A percentile compares a stretch with the other conserved stretches of the same genome.
Conservation (phyloP, 306 rosid genomes). For the Rosa lucieae region DNA sequence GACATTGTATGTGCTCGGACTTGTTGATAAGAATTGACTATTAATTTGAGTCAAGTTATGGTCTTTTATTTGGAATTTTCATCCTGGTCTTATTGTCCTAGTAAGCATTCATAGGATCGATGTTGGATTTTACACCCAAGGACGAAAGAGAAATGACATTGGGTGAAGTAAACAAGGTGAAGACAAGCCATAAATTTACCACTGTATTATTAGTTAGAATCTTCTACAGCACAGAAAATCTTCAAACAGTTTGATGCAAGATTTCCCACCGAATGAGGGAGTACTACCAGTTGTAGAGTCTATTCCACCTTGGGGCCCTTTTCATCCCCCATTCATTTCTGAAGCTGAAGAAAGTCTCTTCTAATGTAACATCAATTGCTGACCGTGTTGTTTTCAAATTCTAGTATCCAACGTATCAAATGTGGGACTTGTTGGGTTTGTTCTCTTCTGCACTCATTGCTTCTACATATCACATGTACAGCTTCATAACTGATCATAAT, state of each 20-base stretch:
- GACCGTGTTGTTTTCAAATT: neutral
- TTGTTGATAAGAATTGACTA: neutral
- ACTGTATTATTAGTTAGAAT: neutral
- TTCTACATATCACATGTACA: neutral
- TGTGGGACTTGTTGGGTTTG: constrained; percentile 6
- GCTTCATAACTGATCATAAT: neutral
- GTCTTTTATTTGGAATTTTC: neutral
- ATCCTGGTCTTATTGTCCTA: neutral
- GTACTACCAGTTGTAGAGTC: constrained; percentile 10
- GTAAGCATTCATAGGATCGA: neutral
- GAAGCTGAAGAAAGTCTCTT: constrained; percentile 7
- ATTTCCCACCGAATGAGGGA: constrained; percentile 7
- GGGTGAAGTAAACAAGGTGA: neutral
- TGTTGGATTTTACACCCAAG: neutral
- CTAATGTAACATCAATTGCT: constrained; percentile 8
- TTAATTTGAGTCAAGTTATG: neutral
- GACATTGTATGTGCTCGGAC: no score
- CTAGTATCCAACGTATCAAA: neutral
- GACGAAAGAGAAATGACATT: neutral
- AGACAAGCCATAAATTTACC: neutral
- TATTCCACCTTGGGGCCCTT: constrained; percentile 9
- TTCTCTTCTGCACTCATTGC: neutral
- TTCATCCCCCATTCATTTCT: neutral
- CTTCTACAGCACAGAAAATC: neutral
- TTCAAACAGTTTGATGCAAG: constrained; percentile 9